These are phyloP conservation scores for Cordyceps tenuipes DNA, from an alignment of 2,329 filamentous ascomycete species.

Conservation along the genomic window DNA sequence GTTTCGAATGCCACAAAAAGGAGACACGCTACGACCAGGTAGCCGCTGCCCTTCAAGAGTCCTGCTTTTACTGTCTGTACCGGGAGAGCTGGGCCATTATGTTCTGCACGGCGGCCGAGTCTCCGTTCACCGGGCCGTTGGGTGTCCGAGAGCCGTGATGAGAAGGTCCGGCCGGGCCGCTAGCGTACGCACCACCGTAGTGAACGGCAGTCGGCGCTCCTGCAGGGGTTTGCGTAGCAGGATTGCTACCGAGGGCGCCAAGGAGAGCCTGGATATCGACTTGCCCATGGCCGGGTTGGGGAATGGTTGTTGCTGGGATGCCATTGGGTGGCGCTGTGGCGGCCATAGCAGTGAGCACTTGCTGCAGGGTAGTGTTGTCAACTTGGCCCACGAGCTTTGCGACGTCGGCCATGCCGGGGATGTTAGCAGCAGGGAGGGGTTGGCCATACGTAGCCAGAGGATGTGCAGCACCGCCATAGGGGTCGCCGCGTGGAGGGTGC, in stretches of 20 bases:
- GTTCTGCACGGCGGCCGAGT: slow-evolving; percentile 52
- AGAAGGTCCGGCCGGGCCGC: slow-evolving; percentile 19
- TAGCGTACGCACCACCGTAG: slow-evolving; percentile 25
- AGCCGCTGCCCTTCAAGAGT: background rate
- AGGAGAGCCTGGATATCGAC: slow-evolving; percentile 41
- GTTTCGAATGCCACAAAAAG: background rate
- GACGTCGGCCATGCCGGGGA: slow-evolving; percentile 41
- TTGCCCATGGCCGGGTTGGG: slow-evolving; percentile 21
- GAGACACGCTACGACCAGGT: background rate
- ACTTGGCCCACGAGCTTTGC: slow-evolving; percentile 58
- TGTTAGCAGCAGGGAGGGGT: slow-evolving; percentile 12
- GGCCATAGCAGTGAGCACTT: slow-evolving; percentile 54
- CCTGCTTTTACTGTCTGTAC: slow-evolving; percentile 43
- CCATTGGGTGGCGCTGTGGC: background rate
- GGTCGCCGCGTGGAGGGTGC: slow-evolving; percentile 18
- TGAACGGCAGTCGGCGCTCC: slow-evolving; percentile 17
- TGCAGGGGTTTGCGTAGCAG: slow-evolving; percentile 16
- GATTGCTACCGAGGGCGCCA: slow-evolving; percentile 27
- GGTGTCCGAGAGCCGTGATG: background rate
- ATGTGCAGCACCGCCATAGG: slow-evolving; percentile 13
- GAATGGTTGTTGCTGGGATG: slow-evolving; percentile 13
- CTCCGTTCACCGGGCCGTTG: slow-evolving; percentile 19
- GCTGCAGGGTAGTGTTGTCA: slow-evolving; percentile 63
- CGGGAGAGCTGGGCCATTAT: slow-evolving; percentile 67
- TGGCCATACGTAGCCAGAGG: slow-evolving; percentile 21